phyloP scores from a whole-genome alignment of 2,329 filamentous ascomycete genomes.

The Aspergillus amoenus region DNA sequence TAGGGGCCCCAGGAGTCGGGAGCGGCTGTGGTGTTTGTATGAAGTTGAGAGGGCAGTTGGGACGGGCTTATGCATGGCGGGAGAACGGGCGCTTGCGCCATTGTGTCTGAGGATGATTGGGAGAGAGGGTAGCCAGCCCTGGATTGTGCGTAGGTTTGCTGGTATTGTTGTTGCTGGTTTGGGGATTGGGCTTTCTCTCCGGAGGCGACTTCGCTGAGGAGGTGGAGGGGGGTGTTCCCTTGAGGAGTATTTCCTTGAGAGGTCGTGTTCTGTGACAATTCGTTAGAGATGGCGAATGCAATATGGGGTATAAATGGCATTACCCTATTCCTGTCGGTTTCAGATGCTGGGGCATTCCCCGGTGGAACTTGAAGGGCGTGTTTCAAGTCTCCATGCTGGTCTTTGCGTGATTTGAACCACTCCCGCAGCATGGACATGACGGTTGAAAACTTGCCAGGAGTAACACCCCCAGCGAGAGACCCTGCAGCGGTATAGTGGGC shows the following conservation, averaged over 20 bases:
- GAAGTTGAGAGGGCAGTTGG: background rate
- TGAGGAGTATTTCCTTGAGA: background rate
- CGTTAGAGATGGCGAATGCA: background rate
- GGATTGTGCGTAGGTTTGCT: slow-evolving; percentile 9
- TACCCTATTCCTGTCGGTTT: slow-evolving; percentile 9
- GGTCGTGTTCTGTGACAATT: background rate
- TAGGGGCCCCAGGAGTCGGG: slow-evolving; percentile 13
- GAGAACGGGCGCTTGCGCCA: slow-evolving; percentile 9
- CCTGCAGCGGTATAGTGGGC: slow-evolving; percentile 66
- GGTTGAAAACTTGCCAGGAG: slow-evolving; percentile 68
- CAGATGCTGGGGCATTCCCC: background rate
- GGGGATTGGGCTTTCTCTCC: slow-evolving; percentile 21
- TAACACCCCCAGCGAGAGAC: slow-evolving; percentile 62
- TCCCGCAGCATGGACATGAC: slow-evolving; percentile 68
- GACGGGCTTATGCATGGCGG: background rate
- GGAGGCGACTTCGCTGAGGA: slow-evolving; percentile 44
- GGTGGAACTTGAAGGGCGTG: background rate
- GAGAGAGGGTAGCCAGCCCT: slow-evolving; percentile 6
- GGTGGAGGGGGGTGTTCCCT: slow-evolving; percentile 36
- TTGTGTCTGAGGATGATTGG: slow-evolving; percentile 13
- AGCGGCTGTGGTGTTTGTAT: background rate
- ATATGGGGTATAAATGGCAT: background rate
- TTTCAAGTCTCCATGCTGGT: slow-evolving; percentile 24
- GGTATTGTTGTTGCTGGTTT: slow-evolving; percentile 3
- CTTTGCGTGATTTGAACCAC: slow-evolving; percentile 61